phyloP scores from a whole-genome alignment of 2,329 filamentous ascomycete genomes.

The Pyrenophora graminea region DNA sequence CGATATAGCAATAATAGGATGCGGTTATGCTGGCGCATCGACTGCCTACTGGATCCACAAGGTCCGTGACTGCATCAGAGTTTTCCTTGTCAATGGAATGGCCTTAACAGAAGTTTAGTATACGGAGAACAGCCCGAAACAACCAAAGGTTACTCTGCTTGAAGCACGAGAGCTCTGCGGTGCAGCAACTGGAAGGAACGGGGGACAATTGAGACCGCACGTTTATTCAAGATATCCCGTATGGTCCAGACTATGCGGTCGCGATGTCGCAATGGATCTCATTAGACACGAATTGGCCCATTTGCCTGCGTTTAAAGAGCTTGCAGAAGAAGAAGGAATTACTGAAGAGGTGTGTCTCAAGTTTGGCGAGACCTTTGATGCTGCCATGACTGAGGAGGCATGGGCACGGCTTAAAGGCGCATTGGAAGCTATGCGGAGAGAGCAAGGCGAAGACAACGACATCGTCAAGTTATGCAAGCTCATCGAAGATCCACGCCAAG shows the following conservation, averaged over 20 bases:
- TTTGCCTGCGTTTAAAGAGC: conserved; percentile 11
- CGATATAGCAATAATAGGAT: conserved; percentile 20
- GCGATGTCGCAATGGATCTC: conserved; percentile 16
- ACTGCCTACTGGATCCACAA: conserved; percentile 21
- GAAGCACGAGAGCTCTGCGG: conserved; percentile 18
- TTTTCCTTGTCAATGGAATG: not conserved
- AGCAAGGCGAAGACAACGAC: conserved; percentile 13
- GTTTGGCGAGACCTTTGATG: conserved; percentile 19
- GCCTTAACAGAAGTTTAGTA: conserved; percentile 9
- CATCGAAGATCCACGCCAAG: conserved; percentile 2
- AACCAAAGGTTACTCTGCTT: conserved; percentile 16
- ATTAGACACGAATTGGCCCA: conserved; percentile 17
- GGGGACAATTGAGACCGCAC: conserved; percentile 18
- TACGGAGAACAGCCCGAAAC: conserved; percentile 8
- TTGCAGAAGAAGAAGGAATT: conserved; percentile 12
- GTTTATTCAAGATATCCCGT: conserved; percentile 15
- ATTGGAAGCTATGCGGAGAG: conserved; percentile 12
- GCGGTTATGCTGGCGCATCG: conserved; percentile 16
- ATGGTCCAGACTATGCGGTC: conserved; percentile 14
- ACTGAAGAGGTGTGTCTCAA: conserved; percentile 16
- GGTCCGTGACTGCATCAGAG: conserved; percentile 5
- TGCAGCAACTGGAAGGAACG: conserved; percentile 16
- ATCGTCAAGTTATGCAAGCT: conserved; percentile 12
- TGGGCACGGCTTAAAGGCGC: conserved; percentile 16
- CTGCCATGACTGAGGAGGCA: conserved; percentile 20